Base-by-base conservation (phyloP, 2,329 filamentous ascomycete species). In the Colletotrichum chlorophyti region DNA sequence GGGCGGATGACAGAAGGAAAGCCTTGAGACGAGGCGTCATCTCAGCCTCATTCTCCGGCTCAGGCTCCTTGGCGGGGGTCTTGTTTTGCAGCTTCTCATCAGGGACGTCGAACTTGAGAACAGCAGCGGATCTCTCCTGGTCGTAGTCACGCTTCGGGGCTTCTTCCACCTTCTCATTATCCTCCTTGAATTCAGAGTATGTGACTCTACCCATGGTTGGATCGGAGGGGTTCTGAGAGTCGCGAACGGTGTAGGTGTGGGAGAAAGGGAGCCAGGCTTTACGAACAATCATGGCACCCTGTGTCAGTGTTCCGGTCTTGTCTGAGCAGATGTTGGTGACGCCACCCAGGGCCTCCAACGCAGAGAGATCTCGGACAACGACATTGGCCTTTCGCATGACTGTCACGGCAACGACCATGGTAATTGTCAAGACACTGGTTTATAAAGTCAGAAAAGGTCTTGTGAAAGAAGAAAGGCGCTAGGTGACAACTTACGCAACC, bases 241-340 rank as follows among this genome's bases (percentile, higher is more conserved):
- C 82, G 61, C 80, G 78, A n/a, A 91, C 83, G 1, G 80, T 83
- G 67, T 87, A 83, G 35, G 83, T 76, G 31, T 80, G 79, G 2
- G 79, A 79, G 11, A 74, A 76, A 0, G 87, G 86, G 34, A 90
- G 79, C 83, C 86, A 89, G 0, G 83, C 85, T 67, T 87, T 87
- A 62, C 85, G 80, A 14, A 87, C 84, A 62, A 90, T 85, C 88
- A 90, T 90, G 65, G 86, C 86, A 31, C 87, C 85, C 64, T 87
- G 83, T 0, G 86, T 89, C 12, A 89, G 74, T 0, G 88, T 91
- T 12, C 88, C 88, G 0, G 88, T 91, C 73, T 90, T 90, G 74
- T 90, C 88, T 21, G 87, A 90, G 72, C 88, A 91, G 65, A 91
- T 89, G 67, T 89, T 86, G 54, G 87, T 90, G 21, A 91, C 87